Evolutionary conservation across 139 green algal genomes (phyloP).

Genomic region (Desmodesmus armatus): DNA sequence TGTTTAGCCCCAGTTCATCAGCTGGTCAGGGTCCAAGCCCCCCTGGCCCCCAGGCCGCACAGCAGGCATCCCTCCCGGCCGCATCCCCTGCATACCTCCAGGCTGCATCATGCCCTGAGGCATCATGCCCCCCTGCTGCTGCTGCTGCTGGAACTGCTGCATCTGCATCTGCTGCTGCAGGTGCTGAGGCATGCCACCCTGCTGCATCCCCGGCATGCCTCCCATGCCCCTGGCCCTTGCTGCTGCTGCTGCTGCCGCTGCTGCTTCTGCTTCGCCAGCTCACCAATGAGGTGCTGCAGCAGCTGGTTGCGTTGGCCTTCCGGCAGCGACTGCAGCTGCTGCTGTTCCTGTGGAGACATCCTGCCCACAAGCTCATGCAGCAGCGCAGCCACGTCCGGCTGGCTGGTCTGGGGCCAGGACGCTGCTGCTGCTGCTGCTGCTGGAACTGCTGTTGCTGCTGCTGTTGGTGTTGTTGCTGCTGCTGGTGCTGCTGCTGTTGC

Average conservation of each 20-base stretch:
- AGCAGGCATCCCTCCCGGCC: no score
- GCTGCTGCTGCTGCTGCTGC: background rate
- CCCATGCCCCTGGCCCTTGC: no score
- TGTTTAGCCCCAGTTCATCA: no score
- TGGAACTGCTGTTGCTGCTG: background rate
- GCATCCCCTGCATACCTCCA: no score
- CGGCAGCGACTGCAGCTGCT: background rate
- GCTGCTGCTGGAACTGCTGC: background rate
- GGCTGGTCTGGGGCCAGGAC: background rate
- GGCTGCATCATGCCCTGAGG: no score
- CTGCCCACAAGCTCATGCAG: background rate
- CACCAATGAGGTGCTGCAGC: background rate
- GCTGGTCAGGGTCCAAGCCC: no score
- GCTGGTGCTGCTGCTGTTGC: background rate
- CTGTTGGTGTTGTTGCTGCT: background rate
- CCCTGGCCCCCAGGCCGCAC: no score
- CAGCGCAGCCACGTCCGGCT: background rate
- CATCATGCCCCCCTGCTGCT: background rate
- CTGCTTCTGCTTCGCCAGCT: background rate
- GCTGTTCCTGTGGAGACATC: background rate
- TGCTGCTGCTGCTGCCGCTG: conserved; percentile 12
- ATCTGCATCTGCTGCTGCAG: background rate
- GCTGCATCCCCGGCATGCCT: no score
- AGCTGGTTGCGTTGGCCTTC: background rate
- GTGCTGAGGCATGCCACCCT: background rate